phyloP scores from a whole-genome alignment of 208 protist genomes.

The Vickermania ingenoplastis region DNA sequence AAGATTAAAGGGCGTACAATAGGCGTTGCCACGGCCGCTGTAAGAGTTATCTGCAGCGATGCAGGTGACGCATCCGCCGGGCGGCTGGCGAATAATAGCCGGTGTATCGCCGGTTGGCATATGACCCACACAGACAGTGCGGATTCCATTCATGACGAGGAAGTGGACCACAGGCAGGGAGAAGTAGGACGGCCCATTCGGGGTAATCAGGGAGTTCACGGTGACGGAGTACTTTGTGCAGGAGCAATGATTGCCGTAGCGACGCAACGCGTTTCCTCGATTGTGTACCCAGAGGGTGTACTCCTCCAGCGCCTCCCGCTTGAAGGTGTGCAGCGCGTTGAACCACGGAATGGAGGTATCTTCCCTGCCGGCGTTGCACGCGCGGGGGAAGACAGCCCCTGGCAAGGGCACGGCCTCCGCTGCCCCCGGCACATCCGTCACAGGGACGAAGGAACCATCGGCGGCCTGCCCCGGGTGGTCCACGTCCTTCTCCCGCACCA shows the following conservation, averaged over 20 bases:
- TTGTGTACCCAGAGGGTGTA: not conserved
- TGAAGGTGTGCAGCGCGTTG: not conserved
- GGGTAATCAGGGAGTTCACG: constrained; percentile 34
- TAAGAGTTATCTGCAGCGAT: constrained; percentile 80
- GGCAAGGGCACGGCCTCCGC: not conserved
- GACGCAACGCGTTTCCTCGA: constrained; percentile 36
- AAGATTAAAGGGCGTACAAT: not conserved
- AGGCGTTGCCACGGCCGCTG: constrained; percentile 24
- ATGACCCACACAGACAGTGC: constrained; percentile 67
- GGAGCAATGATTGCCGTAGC: constrained; percentile 46
- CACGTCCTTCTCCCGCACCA: too few relatives aligned
- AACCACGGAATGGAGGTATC: not conserved
- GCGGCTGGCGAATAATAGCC: constrained; percentile 51
- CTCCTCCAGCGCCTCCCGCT: constrained; percentile 3
- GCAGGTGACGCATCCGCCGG: constrained; percentile 33
- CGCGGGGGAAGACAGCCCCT: not conserved
- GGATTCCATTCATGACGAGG: constrained; percentile 57
- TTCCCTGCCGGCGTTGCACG: not conserved
- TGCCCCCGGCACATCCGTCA: not conserved
- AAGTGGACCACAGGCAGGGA: constrained; percentile 43
- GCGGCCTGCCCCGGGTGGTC: too few relatives aligned
- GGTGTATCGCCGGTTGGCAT: constrained; percentile 74
- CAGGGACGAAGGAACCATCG: too few relatives aligned
- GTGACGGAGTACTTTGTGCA: constrained; percentile 50
- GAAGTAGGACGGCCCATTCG: constrained; percentile 38